phyloP scores from a whole-genome alignment of 352 stramenopile genomes.

The Chrysophaeum taylorii region DNA sequence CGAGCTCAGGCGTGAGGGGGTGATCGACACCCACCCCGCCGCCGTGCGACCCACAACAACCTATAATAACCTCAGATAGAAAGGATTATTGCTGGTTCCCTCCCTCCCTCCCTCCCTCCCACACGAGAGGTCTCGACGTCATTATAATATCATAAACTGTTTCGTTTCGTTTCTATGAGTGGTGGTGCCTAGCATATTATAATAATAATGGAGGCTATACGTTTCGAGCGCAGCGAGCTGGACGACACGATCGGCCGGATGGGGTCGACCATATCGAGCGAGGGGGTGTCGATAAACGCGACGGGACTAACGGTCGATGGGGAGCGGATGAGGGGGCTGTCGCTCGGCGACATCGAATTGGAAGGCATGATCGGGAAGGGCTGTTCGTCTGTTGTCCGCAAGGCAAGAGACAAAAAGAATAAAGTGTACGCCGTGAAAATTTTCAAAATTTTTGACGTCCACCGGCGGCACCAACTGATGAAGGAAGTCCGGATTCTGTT shows the following conservation, averaged over 20 bases:
- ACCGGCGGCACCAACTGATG: conserved; percentile 67
- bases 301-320: neutral
- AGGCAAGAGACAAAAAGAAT: neutral
- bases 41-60: too few species aligned
- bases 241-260: neutral
- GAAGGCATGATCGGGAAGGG: neutral
- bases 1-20: too few species aligned
- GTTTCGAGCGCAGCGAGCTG: too few species aligned
- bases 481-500: conserved; percentile 74
- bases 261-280: neutral
- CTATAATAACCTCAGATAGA: too few species aligned
- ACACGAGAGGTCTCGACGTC: too few species aligned
- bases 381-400: neutral
- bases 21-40: too few species aligned
- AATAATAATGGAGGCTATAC: too few species aligned
- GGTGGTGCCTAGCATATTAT: too few species aligned
- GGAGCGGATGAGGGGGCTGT: neutral
- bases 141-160: too few species aligned
- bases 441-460: conserved; percentile 31
- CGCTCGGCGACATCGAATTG: neutral
- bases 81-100: too few species aligned
- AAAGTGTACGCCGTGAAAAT: conserved; percentile 39
- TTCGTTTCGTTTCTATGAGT: too few species aligned
- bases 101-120: too few species aligned
- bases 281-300: neutral